Evolutionary conservation across 768 basidiomycete genomes (phyloP), one percentile per base, ranked within the genome.

Genomic region (Naganishia vishniacii): DNA sequence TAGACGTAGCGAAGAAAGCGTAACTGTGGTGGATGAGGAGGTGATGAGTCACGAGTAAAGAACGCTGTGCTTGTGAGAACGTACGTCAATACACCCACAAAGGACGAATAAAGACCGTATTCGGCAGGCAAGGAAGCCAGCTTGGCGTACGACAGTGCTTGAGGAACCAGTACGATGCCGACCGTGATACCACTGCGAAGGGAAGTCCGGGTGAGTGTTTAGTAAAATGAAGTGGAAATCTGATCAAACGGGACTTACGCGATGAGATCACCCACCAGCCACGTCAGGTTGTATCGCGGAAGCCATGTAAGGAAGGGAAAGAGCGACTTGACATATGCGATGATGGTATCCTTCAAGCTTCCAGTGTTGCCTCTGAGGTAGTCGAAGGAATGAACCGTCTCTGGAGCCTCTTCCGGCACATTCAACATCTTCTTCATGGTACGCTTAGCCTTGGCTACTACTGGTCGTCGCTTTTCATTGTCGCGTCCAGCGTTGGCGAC

Each of bases 81-180:
- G 78, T 93, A 95, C 64, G 86, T 79, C 64, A 89, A 77, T 26
- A 88, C 86, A 9, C 90, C 92, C 69, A 95, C 84, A 73, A 97
- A 94, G 3, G 90, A 89, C 0, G 91, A 93, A 74, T 95, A 95
- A 3, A 98, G 82, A 59, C 94, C 94, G 73, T 91, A 98, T 79
- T 98, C 83, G 1, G 88, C 78, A 2, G 87, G 82, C 3, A 99
- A 84, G 0, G 85, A 86, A 0, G 94, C 94, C 65, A 82, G 74
- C 58, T 79, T 77, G 61, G 80, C 80, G 66, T 81, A 94, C 0
- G 89, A 92, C 86, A 93, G 88, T 64, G 86, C 83, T 78, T 99
- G 94, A 0, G 94, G 94, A 6, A 98, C 91, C 48, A 97, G 81
- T 12, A 99, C 94, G 71, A 95, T 86, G 28, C 94, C 94, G 67